These are phyloP conservation scores for Fistulina hepatica DNA, from an alignment of 1,284 basidiomycete genomes.

Conservation along the genomic window DNA sequence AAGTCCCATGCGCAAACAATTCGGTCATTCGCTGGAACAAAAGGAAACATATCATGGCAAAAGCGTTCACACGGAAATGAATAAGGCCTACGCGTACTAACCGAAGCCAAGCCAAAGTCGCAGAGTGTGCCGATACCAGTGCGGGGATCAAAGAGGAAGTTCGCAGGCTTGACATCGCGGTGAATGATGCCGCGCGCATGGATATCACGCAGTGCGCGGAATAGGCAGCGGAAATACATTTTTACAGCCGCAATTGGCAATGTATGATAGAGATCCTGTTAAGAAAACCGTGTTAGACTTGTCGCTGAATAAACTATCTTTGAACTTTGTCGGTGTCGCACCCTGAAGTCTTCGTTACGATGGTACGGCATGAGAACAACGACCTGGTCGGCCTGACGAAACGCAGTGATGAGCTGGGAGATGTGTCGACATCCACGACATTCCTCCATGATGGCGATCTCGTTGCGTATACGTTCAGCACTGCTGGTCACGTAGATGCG, in stretches of 20 bases:
- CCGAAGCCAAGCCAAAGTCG: conserved; percentile 92
- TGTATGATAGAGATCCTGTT: conserved; percentile 62
- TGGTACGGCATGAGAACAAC: conserved; percentile 94
- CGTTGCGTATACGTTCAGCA: conserved; percentile 88
- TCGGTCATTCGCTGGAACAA: conserved; percentile 42
- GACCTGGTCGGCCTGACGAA: conserved; percentile 86
- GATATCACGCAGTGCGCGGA: conserved; percentile 83
- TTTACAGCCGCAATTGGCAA: conserved; percentile 71
- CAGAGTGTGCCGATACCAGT: conserved; percentile 82
- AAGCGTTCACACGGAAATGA: conserved; percentile 1
- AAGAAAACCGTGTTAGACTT: conserved; percentile 4
- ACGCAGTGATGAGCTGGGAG: conserved; percentile 91
- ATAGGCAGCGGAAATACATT: conserved; percentile 84
- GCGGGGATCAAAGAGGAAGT: conserved; percentile 89
- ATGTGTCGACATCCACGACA: conserved; percentile 74
- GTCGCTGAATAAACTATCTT: too few species aligned
- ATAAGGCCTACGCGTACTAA: conserved; percentile 28
- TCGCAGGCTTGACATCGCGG: conserved; percentile 97
- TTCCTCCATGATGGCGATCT: conserved; percentile 87
- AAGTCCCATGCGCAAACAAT: conserved; percentile 40
- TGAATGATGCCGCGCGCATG: conserved; percentile 89
- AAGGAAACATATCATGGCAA: conserved; percentile 9
- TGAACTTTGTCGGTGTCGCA: too few species aligned
- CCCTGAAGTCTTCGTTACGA: conserved; percentile 86
- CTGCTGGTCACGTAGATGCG: conserved; percentile 95